phyloP scores from a whole-genome alignment of 768 basidiomycete species.

The Kwoniella mangroviensis region DNA sequence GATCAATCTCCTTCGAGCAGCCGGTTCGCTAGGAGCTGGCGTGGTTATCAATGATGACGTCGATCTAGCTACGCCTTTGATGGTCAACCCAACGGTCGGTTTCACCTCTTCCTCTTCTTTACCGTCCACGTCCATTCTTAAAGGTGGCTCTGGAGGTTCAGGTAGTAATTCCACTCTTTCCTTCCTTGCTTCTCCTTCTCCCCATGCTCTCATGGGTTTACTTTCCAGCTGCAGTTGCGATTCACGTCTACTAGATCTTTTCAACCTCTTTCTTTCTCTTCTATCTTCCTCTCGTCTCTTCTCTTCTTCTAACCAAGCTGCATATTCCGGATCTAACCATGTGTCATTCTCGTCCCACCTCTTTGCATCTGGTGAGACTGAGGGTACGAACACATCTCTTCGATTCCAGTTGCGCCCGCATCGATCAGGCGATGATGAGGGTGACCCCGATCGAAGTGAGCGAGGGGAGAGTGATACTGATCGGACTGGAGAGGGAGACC shows the following conservation, averaged over 20 bases:
- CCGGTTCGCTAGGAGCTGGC: slow-evolving; percentile 2
- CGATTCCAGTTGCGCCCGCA: slow-evolving; percentile 27
- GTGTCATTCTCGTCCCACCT: slow-evolving; percentile 44
- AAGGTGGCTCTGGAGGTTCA: slow-evolving; percentile 22
- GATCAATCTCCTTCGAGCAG: not conserved
- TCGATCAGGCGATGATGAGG: slow-evolving; percentile 12
- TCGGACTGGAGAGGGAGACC: slow-evolving; percentile 24
- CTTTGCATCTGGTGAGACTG: slow-evolving; percentile 29
- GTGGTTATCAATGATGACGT: not conserved
- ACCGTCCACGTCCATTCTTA: slow-evolving; percentile 22
- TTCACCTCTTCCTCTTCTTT: not conserved
- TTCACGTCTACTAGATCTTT: slow-evolving; percentile 2
- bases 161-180: slow-evolving; percentile 35
- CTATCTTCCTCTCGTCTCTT: slow-evolving; percentile 31
- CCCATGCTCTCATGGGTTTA: slow-evolving; percentile 22
- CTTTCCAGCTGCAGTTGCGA: not conserved
- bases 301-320: slow-evolving; percentile 39
- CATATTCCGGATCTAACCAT: slow-evolving; percentile 49
- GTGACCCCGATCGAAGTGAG: slow-evolving; percentile 7
- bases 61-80: slow-evolving; percentile 34
- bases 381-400: slow-evolving; percentile 44
- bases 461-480: slow-evolving; percentile 18
- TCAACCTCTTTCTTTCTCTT: slow-evolving; percentile 19
- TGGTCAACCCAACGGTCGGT: slow-evolving; percentile 15
- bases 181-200: not conserved